phyloP scores from a whole-genome alignment of 2,329 filamentous ascomycete species.

The Chalara sp. region DNA sequence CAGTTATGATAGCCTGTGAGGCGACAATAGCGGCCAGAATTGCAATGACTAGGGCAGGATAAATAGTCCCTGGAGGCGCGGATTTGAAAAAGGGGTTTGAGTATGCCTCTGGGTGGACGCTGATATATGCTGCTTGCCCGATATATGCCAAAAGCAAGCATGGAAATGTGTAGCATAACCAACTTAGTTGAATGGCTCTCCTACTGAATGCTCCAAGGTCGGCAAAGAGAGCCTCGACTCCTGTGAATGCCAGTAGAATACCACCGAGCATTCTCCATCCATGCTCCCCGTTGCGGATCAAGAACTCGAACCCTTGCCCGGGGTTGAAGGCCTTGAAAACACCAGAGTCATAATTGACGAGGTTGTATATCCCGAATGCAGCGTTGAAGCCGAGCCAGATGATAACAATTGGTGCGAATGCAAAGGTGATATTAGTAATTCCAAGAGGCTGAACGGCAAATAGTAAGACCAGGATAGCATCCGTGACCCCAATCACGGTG shows the following conservation, averaged over 20 bases:
- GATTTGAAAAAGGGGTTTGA: conserved; percentile 69
- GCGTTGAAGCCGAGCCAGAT: conserved; percentile 42
- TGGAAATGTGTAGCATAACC: conserved; percentile 62
- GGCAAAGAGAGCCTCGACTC: conserved; percentile 70
- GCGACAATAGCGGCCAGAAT: conserved; percentile 70
- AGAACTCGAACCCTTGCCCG: conserved; percentile 52
- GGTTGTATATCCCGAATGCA: conserved; percentile 57
- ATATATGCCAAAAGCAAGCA: conserved; percentile 42
- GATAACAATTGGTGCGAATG: not conserved
- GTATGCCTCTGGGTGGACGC: conserved; percentile 49
- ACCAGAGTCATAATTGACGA: conserved; percentile 41
- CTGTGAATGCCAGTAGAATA: conserved; percentile 66
- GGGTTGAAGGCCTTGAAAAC: conserved; percentile 50
- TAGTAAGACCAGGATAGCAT: not conserved
- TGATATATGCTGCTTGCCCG: conserved; percentile 70
- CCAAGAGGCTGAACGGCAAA: not conserved
- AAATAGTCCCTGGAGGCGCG: conserved; percentile 60
- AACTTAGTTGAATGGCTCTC: conserved; percentile 64
- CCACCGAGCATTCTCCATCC: conserved; percentile 62
- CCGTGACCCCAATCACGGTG: not conserved
- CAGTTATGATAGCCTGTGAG: conserved; percentile 72
- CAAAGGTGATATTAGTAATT: not conserved
- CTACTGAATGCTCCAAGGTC: conserved; percentile 69
- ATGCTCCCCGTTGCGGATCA: conserved; percentile 47
- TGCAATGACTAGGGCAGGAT: conserved; percentile 61